Conservation (phyloP, 169 alveolate species). For the Babesia sp. region DNA sequence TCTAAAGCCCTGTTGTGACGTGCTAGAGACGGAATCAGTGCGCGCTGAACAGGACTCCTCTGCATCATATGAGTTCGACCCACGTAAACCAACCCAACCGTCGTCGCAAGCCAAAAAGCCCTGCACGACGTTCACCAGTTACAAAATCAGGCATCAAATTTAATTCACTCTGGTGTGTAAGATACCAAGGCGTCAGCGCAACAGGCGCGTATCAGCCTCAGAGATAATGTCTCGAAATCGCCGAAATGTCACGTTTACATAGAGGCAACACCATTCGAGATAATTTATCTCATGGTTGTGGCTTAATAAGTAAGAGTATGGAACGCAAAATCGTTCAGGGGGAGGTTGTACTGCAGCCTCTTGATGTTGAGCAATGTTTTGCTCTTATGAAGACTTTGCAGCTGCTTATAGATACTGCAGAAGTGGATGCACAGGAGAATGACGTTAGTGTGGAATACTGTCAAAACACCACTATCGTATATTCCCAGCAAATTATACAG, state of each 20-base stretch:
- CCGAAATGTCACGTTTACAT: constrained; percentile 18
- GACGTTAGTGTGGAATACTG: not conserved
- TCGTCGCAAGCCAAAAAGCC: constrained; percentile 6
- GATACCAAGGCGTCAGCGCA: constrained; percentile 13
- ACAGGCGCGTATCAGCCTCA: not conserved
- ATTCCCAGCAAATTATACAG: constrained; percentile 38
- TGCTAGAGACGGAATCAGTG: not conserved
- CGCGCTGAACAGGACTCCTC: not conserved
- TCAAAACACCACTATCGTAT: constrained; percentile 21
- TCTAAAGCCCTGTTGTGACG: not conserved
- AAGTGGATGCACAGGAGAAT: not conserved
- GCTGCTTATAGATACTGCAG: constrained; percentile 30
- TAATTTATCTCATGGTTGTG: constrained; percentile 7
- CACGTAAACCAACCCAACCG: constrained; percentile 13
- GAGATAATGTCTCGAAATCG: not conserved
- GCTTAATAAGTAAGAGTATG: constrained; percentile 33
- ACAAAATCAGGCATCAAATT: not conserved
- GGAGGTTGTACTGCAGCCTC: constrained; percentile 21
- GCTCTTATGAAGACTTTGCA: constrained; percentile 34
- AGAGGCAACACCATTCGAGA: constrained; percentile 31
- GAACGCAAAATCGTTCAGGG: constrained; percentile 53
- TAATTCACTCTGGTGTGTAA: constrained; percentile 14
- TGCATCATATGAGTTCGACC: not conserved
- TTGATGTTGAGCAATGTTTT: constrained; percentile 19
- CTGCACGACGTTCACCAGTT: not conserved